Percentiles rank a stretch among this genome's conserved stretches.
Evolutionary conservation across 768 basidiomycete genomes (phyloP).

Genomic region (Psilocybe subaeruginosa): DNA sequence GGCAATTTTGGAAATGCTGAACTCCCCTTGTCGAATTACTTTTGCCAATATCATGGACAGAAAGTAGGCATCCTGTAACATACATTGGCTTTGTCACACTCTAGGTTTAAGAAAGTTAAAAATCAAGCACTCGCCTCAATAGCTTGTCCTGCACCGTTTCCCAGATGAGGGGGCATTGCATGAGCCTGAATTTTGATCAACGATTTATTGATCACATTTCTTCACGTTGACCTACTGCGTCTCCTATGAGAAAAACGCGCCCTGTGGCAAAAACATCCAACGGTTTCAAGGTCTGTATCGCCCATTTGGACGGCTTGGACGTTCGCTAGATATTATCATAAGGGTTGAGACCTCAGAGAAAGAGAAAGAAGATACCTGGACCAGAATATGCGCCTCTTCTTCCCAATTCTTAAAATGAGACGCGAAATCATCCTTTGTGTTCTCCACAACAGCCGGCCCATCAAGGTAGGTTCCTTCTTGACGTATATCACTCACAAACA

Average conservation of each 20-base stretch:
- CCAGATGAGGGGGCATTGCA: slow-evolving; percentile 52
- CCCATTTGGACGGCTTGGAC: slow-evolving; percentile 56
- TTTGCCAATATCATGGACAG: slow-evolving; percentile 47
- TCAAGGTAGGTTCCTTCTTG: slow-evolving; percentile 48
- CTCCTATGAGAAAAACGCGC: slow-evolving; percentile 45
- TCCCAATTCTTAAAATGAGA: slow-evolving; percentile 55
- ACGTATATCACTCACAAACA: slow-evolving; percentile 49
- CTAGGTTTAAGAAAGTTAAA: slow-evolving; percentile 10
- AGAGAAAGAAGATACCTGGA: slow-evolving; percentile 40
- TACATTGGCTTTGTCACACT: slow-evolving; percentile 9
- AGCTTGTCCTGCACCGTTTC: slow-evolving; percentile 55
- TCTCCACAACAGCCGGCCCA: slow-evolving; percentile 49
- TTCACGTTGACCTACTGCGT: slow-evolving; percentile 39
- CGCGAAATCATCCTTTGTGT: slow-evolving; percentile 44
- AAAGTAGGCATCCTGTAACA: slow-evolving; percentile 46
- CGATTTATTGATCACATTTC: not conserved
- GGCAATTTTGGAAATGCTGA: slow-evolving; percentile 33
- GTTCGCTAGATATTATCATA: slow-evolving; percentile 41
- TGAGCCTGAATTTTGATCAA: slow-evolving; percentile 36
- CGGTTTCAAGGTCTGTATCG: slow-evolving; percentile 55
- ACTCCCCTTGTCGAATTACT: slow-evolving; percentile 29
- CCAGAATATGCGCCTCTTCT: slow-evolving; percentile 52
- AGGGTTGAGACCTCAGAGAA: not conserved
- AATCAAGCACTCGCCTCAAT: slow-evolving; percentile 45
- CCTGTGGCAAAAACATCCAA: slow-evolving; percentile 50